These are phyloP conservation scores for Alternaria consortialis DNA, from an alignment of 2,329 filamentous ascomycete genomes.

Conservation along the genomic window DNA sequence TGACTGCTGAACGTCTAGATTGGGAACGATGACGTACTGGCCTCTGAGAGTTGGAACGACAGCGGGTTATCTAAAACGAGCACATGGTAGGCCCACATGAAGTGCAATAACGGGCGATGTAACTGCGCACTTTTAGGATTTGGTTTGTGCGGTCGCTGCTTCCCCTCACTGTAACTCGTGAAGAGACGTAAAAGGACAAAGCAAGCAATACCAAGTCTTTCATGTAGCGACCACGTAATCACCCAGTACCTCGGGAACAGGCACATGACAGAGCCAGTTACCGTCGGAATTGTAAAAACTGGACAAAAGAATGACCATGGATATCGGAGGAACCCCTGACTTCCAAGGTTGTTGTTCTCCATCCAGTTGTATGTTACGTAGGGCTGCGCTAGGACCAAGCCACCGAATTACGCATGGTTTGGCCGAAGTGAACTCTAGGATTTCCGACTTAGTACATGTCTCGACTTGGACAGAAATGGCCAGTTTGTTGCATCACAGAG, in stretches of 20 bases:
- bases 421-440: conserved; percentile 4
- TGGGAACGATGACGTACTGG: not conserved
- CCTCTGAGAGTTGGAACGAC: not conserved
- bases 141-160: not conserved
- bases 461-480: not conserved
- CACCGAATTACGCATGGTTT: conserved; percentile 16
- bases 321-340: not conserved
- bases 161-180: not conserved
- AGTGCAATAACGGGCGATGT: not conserved
- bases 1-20: not conserved
- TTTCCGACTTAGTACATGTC: not conserved
- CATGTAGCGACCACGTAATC: conserved; percentile 7
- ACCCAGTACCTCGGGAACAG: conserved; percentile 13
- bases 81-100: not conserved
- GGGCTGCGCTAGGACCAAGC: not conserved
- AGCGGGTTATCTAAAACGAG: not conserved
- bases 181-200: not conserved
- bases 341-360: not conserved
- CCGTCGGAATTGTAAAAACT: not conserved
- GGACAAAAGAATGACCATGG: not conserved
- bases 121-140: not conserved
- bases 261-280: not conserved
- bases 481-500: not conserved
- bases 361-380: not conserved
- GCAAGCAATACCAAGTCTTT: not conserved